These are phyloP conservation scores for Ceriops tagal DNA, from an alignment of 345 rosid genomes.

Conservation along the genomic window DNA sequence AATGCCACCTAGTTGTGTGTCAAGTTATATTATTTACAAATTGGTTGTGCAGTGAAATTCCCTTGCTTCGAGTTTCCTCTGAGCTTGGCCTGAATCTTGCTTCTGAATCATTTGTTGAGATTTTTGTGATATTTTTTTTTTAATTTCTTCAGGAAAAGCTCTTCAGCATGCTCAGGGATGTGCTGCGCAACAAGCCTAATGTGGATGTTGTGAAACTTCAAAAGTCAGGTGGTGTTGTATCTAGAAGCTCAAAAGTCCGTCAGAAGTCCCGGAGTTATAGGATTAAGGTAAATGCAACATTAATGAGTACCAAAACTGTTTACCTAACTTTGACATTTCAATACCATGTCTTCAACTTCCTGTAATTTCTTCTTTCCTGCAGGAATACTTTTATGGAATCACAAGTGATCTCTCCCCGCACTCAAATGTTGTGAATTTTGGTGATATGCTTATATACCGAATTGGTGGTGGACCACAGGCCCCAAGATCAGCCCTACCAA, in stretches of 20 bases:
- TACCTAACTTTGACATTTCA: background rate
- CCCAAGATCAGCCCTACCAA: constrained; percentile 80
- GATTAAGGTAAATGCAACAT: constrained; percentile 54
- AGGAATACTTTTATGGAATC: constrained; percentile 89
- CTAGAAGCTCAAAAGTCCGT: constrained; percentile 59
- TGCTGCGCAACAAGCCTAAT: constrained; percentile 53
- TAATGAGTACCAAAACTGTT: background rate
- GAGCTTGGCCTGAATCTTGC: background rate
- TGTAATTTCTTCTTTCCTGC: constrained; percentile 13
- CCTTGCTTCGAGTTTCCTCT: background rate
- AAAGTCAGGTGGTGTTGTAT: constrained; percentile 84
- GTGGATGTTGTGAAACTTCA: constrained; percentile 92
- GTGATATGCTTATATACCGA: constrained; percentile 61
- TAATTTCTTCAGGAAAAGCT: constrained; percentile 66
- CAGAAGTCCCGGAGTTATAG: constrained; percentile 56
- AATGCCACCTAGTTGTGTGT: background rate
- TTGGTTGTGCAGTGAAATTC: background rate
- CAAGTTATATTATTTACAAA: background rate
- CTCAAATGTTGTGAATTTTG: constrained; percentile 57
- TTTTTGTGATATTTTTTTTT: background rate
- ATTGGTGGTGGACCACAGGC: constrained; percentile 93
- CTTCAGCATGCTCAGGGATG: constrained; percentile 86
- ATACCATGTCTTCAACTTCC: background rate
- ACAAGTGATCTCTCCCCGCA: constrained; percentile 78
- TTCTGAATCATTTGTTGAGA: background rate